Evolutionary conservation across 768 basidiomycete genomes (phyloP), one percentile per base, ranked within the genome.

Genomic region (Candolleomyces eurysporus): DNA sequence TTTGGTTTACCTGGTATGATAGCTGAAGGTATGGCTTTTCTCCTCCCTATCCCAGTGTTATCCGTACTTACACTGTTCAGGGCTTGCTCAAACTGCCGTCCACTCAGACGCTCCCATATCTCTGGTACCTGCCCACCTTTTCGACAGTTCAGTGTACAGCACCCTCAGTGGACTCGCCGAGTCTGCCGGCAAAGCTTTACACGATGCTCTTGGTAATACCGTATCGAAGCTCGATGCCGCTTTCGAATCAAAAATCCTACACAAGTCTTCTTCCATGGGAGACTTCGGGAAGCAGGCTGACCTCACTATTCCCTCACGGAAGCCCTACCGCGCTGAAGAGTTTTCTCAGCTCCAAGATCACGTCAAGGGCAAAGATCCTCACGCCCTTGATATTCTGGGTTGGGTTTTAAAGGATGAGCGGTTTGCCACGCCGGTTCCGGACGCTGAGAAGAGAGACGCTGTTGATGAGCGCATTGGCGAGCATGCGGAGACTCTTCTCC

Each of bases 1-100:
- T 89, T 89, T 61, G 76, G 68, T 3, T 60, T 87, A 21, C 79
- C 82, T 7, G 89, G 87, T 0, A 69, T 88, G 51, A 70, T 84
- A 2, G 83, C 83, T 1, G 88, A 91, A 76, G 89, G 89, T 88
- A 57, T 22, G 64, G 30, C 48, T 51, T 46, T 22, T 21, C 13
- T 36, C n/a, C n/a, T n/a, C 8, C 17, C 45, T 42, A 52, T 21
- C 11, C 1, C 1, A 40, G 19, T 16, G 42, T 6, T 30, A 1
- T 10, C n/a, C 16, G 6, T 32, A 45, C 8, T 32, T 39, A 58
- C 19, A 14, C 11, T 53, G 39, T 63, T 43, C 55, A 87, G 88
- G 86, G 42, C 76, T 89, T 5, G 85, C 87, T 0, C 78, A 82
- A 70, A 71, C 83, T 1, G 80, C 84, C 3, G 79, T 84, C 6